Percentiles rank a stretch among this genome's conserved stretches.
phyloP scores from a whole-genome alignment of 2,329 filamentous ascomycete species.

The Aspergillus caelatus region DNA sequence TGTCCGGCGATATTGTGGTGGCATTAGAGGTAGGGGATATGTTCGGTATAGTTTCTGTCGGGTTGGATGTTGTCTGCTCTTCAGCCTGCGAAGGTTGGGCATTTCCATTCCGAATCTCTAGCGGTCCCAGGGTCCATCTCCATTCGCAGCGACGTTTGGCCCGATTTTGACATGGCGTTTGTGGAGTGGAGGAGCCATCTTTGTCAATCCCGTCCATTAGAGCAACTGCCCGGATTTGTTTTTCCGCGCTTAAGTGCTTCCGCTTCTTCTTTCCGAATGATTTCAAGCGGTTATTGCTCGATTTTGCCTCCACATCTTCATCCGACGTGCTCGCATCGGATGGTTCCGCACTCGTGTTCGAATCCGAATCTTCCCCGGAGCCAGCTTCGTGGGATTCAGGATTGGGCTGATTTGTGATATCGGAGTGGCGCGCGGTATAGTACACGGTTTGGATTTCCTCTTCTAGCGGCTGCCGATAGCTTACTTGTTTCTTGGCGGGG shows the following conservation, averaged over 20 bases:
- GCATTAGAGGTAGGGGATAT: constrained; percentile 6
- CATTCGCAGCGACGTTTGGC: constrained; percentile 58
- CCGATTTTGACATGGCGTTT: constrained; percentile 57
- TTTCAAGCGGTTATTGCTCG: constrained; percentile 13
- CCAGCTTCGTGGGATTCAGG: constrained; percentile 16
- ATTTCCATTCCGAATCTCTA: constrained; percentile 27
- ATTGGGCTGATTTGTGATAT: constrained; percentile 45
- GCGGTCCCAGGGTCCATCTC: constrained; percentile 59
- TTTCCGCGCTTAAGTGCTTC: constrained; percentile 34
- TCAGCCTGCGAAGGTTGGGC: constrained; percentile 4
- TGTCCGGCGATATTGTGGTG: constrained; percentile 4
- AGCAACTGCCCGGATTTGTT: constrained; percentile 44
- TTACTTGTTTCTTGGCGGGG: constrained; percentile 60
- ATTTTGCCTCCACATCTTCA: constrained; percentile 30
- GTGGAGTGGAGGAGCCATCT: constrained; percentile 49
- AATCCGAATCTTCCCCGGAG: constrained; percentile 32
- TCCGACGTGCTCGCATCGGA: constrained; percentile 36
- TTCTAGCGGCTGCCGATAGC: constrained; percentile 58
- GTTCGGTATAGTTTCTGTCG: background rate
- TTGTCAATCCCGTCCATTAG: constrained; percentile 48
- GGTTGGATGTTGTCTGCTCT: constrained; percentile 9
- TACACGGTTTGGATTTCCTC: constrained; percentile 61
- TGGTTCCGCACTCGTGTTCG: constrained; percentile 29
- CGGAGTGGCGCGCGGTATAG: constrained; percentile 60
- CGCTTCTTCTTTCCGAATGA: constrained; percentile 41